Base-by-base conservation (phyloP, 106 monocot genomes). In the Dendrobium huoshanense region DNA sequence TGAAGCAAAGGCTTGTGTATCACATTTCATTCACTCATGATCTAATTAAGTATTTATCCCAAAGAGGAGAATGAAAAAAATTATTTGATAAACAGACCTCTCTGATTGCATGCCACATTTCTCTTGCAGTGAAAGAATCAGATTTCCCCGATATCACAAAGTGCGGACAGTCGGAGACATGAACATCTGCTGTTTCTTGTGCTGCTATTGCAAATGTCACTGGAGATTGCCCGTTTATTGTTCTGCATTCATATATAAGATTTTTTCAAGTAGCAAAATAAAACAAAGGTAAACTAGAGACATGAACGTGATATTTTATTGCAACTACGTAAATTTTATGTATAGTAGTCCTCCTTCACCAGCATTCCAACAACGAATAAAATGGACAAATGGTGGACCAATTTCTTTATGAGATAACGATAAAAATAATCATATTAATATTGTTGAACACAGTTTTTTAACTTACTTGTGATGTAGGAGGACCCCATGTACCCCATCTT, bases 121-220 rank as follows among this genome's bases (percentile, higher is more conserved):
- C 91, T 37, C 55, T 84, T 41, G 95, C 98, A 44, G 92, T 87
- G 59, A 92, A 86, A 61, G 76, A 83, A 55, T 82, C 80, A 54
- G 85, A 85, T 29, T 85, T 88, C 83, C 92, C 89, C 80, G 86
- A 89, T 83, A 92, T 75, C 25, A 85, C 72, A 58, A 95, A 98
- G 80, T 31, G 85, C 64, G 94, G 92, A 67, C 95, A 98, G 73
- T 84, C 85, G 43, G 98, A 95, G 78, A 98, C 85, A 68, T 88
- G 89, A 79, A 95, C 87, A 84, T 92, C 82, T 74, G 70, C 75
- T 68, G 92, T 92, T 75, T 92, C 92, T 85, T 98, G 88, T 84
- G 95, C 92, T 43, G 98, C 98, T 70, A 98, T 89, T 49, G 92
- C 94, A 82, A 89, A 98, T 80, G 95, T 95, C 54, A 98, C 87